Conservation (phyloP, 164 flowering plant species). For the Chimonanthus salicifolius region DNA sequence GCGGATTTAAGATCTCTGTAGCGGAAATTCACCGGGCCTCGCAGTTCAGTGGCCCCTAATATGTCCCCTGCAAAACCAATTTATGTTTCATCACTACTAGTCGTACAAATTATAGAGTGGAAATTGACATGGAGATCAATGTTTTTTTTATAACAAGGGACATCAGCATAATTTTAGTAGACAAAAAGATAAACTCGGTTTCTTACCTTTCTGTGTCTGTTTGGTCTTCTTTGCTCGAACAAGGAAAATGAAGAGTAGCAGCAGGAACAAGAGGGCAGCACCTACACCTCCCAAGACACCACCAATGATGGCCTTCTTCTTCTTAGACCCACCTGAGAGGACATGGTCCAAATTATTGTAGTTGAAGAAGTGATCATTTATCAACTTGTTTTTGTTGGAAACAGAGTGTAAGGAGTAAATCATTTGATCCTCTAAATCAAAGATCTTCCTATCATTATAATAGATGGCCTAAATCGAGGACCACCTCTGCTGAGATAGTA, state of each 20-base stretch:
- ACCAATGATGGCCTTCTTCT: slow-evolving; percentile 26
- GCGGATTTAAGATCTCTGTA: slow-evolving; percentile 45
- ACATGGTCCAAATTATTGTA: too few relatives aligned
- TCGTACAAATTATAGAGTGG: too few relatives aligned
- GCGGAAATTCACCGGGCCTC: slow-evolving; percentile 38
- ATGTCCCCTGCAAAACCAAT: slow-evolving; percentile 10
- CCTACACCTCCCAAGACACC: slow-evolving; percentile 43
- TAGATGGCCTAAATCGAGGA: too few relatives aligned
- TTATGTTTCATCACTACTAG: neutral
- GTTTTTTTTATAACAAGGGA: too few relatives aligned
- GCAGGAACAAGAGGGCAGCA: slow-evolving; percentile 15
- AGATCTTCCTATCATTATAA: too few relatives aligned
- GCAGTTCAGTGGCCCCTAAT: slow-evolving; percentile 31
- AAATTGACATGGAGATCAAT: too few relatives aligned
- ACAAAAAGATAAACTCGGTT: neutral
- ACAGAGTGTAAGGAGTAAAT: too few relatives aligned
- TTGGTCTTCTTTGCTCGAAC: neutral
- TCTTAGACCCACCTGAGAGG: slow-evolving; percentile 24
- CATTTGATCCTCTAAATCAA: too few relatives aligned
- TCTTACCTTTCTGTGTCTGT: neutral
- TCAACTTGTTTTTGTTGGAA: too few relatives aligned
- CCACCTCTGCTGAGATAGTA: too few relatives aligned
- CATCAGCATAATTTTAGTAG: too few relatives aligned
- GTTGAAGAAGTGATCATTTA: too few relatives aligned
- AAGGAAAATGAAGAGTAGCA: slow-evolving; percentile 5